phyloP scores from a whole-genome alignment of 345 rosid genomes.

The Kernera saxatilis region DNA sequence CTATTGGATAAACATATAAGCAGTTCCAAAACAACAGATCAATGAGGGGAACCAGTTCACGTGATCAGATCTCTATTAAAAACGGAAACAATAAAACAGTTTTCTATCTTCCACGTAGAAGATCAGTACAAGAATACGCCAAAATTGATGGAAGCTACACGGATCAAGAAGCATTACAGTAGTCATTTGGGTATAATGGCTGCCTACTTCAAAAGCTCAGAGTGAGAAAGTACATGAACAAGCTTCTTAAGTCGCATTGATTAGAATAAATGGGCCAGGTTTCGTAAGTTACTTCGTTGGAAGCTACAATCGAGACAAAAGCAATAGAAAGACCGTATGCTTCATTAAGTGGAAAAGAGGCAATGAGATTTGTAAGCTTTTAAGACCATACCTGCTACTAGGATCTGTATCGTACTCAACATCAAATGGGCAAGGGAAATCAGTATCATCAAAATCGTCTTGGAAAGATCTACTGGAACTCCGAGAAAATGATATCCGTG shows the following conservation, averaged over 20 bases:
- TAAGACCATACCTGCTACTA: constrained; percentile 54
- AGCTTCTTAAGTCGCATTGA: not conserved
- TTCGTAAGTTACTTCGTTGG: not conserved
- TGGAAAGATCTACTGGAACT: constrained; percentile 70
- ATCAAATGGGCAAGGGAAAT: constrained; percentile 79
- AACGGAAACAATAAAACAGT: not conserved
- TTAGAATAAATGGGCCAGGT: not conserved
- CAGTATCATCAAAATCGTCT: constrained; percentile 75
- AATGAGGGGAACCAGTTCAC: not conserved
- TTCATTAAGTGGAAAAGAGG: not conserved
- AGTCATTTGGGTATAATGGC: not conserved
- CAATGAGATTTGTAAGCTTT: not conserved
- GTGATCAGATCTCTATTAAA: not conserved
- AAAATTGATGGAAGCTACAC: not conserved
- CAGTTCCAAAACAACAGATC: not conserved
- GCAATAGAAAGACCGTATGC: not conserved
- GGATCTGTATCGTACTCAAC: constrained; percentile 60
- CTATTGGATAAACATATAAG: not conserved
- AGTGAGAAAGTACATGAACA: not conserved
- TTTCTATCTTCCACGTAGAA: not conserved
- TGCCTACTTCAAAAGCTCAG: constrained; percentile 1
- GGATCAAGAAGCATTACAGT: not conserved
- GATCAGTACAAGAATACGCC: not conserved
- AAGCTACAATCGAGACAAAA: not conserved
- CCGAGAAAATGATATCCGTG: constrained; percentile 57